Evolutionary conservation across 2,329 filamentous ascomycete species (phyloP).

Genomic region (Chaetothyriales sp.): DNA sequence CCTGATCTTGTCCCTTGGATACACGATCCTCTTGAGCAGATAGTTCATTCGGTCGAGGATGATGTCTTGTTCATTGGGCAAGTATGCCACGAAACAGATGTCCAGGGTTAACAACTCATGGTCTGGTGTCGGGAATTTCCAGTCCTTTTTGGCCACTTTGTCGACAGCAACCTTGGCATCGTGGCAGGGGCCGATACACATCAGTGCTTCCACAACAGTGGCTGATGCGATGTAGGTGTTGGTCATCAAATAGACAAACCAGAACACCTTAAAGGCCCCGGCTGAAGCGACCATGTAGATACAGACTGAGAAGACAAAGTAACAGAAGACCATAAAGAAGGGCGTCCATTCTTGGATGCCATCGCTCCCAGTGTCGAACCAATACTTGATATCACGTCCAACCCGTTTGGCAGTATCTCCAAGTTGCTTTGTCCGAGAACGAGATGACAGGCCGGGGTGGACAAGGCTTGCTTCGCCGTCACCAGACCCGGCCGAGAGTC

Average conservation of each 20-base stretch:
- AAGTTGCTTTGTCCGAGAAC: background rate
- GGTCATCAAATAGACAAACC: constrained; percentile 31
- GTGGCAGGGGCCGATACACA: constrained; percentile 24
- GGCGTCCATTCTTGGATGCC: constrained; percentile 25
- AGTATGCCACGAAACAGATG: constrained; percentile 35
- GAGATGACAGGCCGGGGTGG: background rate
- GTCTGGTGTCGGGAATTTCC: constrained; percentile 29
- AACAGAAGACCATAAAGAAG: constrained; percentile 27
- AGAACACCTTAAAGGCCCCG: constrained; percentile 26
- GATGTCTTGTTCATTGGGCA: constrained; percentile 38
- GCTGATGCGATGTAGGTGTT: constrained; percentile 31
- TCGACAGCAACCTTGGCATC: constrained; percentile 24
- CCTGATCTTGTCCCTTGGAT: constrained; percentile 32
- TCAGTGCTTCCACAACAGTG: constrained; percentile 29
- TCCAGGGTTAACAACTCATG: constrained; percentile 30
- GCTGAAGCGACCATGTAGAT: constrained; percentile 28
- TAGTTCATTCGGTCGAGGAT: constrained; percentile 34
- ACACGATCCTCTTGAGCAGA: constrained; percentile 32
- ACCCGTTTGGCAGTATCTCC: background rate
- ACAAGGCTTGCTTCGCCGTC: background rate
- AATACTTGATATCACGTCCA: background rate
- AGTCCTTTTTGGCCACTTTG: constrained; percentile 26
- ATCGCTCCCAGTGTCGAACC: background rate
- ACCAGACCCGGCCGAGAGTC: background rate
- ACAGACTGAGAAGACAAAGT: constrained; percentile 28